Conservation (phyloP, 768 basidiomycete genomes). For the Chalciporus chontae region DNA sequence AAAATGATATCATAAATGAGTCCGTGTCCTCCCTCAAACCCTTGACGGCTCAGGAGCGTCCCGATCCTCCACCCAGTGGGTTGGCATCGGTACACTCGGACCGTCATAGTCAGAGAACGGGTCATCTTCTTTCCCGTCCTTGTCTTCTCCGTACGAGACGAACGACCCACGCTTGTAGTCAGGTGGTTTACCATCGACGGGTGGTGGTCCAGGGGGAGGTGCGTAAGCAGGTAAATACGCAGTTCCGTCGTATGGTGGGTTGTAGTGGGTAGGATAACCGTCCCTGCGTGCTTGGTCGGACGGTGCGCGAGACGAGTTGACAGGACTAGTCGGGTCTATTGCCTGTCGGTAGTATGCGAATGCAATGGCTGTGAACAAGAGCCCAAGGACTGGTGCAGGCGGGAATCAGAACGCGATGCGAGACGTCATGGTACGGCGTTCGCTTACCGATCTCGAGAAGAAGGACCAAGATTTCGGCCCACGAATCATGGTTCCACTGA, state of each 20-base stretch:
- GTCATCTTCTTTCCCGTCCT: slow-evolving; percentile 41
- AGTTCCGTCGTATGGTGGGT: slow-evolving; percentile 47
- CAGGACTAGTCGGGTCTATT: slow-evolving; percentile 60
- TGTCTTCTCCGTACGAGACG: slow-evolving; percentile 22
- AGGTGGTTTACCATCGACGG: slow-evolving; percentile 46
- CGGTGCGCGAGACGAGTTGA: slow-evolving; percentile 47
- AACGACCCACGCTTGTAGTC: slow-evolving; percentile 43
- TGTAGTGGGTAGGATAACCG: slow-evolving; percentile 51
- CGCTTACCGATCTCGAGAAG: slow-evolving; percentile 56
- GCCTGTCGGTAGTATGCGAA: slow-evolving; percentile 75
- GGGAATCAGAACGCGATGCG: background rate
- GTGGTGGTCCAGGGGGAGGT: slow-evolving; percentile 51
- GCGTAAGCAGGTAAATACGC: slow-evolving; percentile 37
- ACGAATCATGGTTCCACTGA: slow-evolving; percentile 62
- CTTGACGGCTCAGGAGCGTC: slow-evolving; percentile 35
- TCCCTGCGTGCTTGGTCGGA: slow-evolving; percentile 35
- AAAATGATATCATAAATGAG: background rate
- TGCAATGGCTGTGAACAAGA: slow-evolving; percentile 61
- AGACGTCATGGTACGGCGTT: no score
- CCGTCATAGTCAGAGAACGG: slow-evolving; percentile 55
- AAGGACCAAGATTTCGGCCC: slow-evolving; percentile 63
- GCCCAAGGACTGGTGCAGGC: slow-evolving; percentile 43
- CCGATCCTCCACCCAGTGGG: slow-evolving; percentile 39
- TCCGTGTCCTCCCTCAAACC: slow-evolving; percentile 3
- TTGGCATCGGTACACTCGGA: slow-evolving; percentile 31